A percentile compares a stretch with the other conserved stretches of the same genome.
Evolutionary conservation across 2,329 filamentous ascomycete species (phyloP).

Genomic region (Fusarium equiseti): DNA sequence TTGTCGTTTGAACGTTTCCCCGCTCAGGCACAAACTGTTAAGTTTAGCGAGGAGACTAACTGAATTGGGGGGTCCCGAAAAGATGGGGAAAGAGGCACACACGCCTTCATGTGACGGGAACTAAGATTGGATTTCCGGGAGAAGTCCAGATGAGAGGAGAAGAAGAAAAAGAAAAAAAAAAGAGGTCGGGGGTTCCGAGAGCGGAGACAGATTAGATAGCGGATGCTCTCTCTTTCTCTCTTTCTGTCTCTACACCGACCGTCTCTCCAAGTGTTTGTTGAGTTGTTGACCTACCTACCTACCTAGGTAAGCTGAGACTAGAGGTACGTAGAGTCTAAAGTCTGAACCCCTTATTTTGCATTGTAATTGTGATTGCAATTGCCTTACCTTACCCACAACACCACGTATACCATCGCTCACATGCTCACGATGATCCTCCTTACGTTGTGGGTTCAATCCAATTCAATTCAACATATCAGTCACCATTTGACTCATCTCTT

Average conservation of each 20-base stretch:
- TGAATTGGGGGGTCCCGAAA: constrained; percentile 8
- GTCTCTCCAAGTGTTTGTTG: not conserved
- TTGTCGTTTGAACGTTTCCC: constrained; percentile 4
- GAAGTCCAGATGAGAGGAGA: not conserved
- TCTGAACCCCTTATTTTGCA: not conserved
- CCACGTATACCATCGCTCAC: constrained; percentile 2
- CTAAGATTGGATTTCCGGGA: constrained; percentile 23
- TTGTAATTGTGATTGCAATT: not conserved
- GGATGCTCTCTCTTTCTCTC: not conserved
- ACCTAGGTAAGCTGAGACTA: too few species aligned
- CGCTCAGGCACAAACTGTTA: constrained; percentile 19
- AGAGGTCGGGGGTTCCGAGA: constrained; percentile 17
- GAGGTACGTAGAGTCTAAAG: not conserved
- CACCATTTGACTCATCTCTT: constrained; percentile 7
- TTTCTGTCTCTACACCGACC: not conserved
- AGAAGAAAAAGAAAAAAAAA: not conserved
- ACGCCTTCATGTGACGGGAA: constrained; percentile 24
- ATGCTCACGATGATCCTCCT: constrained; percentile 1
- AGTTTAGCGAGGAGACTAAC: not conserved
- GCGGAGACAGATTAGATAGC: constrained; percentile 3
- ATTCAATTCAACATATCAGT: not conserved
- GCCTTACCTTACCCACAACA: constrained; percentile 14
- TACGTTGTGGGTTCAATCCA: not conserved
- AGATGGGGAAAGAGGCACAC: not conserved
- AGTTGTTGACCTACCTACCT: constrained; percentile 9